Base-by-base conservation (phyloP, 2,329 filamentous ascomycete species). In the Aaosphaeria pasadenensis region DNA sequence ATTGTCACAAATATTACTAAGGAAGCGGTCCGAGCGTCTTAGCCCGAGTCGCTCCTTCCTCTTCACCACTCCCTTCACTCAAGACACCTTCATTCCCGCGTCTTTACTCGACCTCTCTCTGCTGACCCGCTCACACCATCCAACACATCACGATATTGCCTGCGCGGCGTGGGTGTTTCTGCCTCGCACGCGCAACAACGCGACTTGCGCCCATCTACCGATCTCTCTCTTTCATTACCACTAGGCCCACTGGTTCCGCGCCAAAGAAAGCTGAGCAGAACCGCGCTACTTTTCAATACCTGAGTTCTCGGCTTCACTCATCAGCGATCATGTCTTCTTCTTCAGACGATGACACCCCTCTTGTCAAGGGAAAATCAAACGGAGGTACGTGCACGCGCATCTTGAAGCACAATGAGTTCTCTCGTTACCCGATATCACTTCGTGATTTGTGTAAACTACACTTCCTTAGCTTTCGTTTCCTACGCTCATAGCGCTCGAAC, bases 281-380 rank as follows among this genome's bases (percentile, higher is more conserved):
- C 60, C 55, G 53, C 49, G 47, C 57, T 49, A 51, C 53, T 54
- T 57, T 57, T 49, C 52, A 54, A 41, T 55, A 53, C 50, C 59
- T 55, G 54, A 9, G 33, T n/a, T 36, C 9, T 9, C 57, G 53
- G 45, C 57, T 51, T 48, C 48, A 45, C 44, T 47, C 53, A 49
- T 42, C 50, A 56, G 72, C 46, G 54, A 83, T 83, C 79, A 36
- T 36, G 33, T 36, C 33, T 36, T 80, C 77, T 58, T 82, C 80
- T 11, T 94, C 89, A 30, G 89, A 92, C 63, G 90, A 95, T 66
- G 89, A 95, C 71, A 81, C 81, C 75, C 91, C 91, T 71, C 81
- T 95, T 60, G 81, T 87, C 56, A 72, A 69, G 45, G 67, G 65
- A 53, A 82, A 78, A 70, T 65, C 71, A 62, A 71, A 71, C 58